Evolutionary conservation across 2,329 filamentous ascomycete species (phyloP).

Genomic region (Endocalyx cinctus): DNA sequence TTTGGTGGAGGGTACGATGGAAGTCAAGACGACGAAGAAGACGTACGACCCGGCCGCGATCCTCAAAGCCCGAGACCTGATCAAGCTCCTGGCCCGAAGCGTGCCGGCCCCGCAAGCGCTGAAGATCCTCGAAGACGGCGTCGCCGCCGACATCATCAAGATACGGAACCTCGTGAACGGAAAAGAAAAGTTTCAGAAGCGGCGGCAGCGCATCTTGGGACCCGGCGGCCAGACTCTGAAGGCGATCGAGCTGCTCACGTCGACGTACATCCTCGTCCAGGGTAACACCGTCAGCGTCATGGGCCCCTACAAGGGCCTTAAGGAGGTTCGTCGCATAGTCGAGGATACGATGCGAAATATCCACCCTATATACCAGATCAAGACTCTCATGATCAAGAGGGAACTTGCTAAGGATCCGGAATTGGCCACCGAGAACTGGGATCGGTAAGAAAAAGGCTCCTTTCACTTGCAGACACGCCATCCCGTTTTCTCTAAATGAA

Average conservation of each 20-base stretch:
- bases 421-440: conserved; percentile 84
- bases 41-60: conserved; percentile 88
- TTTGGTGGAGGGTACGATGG: conserved; percentile 69
- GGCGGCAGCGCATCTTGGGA: conserved; percentile 86
- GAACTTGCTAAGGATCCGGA: conserved; percentile 67
- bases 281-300: conserved; percentile 92
- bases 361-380: conserved; percentile 80
- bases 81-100: conserved; percentile 85
- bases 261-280: conserved; percentile 91
- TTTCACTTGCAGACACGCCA: no score
- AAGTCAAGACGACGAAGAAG: conserved; percentile 13
- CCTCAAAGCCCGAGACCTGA: conserved; percentile 87
- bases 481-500: no score
- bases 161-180: conserved; percentile 85
- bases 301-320: conserved; percentile 88
- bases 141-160: conserved; percentile 94
- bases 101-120: conserved; percentile 91
- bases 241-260: conserved; percentile 84
- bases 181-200: conserved; percentile 93
- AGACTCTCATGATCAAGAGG: conserved; percentile 65
- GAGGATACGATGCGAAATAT: conserved; percentile 97
- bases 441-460: no score
- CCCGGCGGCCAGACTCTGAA: conserved; percentile 90
- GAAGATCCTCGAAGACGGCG: conserved; percentile 88
- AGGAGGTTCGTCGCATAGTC: conserved; percentile 83